phyloP scores from a whole-genome alignment of 2,329 filamentous ascomycete genomes.

The Trichoderma atrobrunneum region DNA sequence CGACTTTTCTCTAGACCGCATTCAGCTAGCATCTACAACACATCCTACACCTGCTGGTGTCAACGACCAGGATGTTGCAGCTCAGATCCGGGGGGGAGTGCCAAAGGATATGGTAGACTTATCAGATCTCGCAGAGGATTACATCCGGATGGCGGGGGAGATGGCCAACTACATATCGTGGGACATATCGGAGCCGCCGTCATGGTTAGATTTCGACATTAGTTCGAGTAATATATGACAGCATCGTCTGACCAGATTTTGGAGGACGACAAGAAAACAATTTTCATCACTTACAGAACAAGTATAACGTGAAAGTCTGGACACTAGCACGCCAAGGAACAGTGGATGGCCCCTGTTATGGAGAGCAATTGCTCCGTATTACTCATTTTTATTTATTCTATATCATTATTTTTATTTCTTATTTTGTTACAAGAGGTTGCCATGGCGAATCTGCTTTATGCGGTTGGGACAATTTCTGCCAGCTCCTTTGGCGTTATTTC shows the following conservation, averaged over 20 bases:
- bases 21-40: conserved; percentile 12
- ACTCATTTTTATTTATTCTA: not conserved
- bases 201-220: conserved; percentile 11
- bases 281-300: not conserved
- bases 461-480: not conserved
- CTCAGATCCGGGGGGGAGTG: not conserved
- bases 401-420: not conserved
- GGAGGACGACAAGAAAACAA: not conserved
- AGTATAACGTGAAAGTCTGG: not conserved
- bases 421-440: not conserved
- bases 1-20: not conserved
- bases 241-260: not conserved
- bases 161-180: conserved; percentile 13
- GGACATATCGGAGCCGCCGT: conserved; percentile 10
- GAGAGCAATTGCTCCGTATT: not conserved
- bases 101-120: not conserved
- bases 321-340: not conserved
- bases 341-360: not conserved
- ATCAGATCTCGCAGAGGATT: conserved; percentile 2
- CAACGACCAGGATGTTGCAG: not conserved
- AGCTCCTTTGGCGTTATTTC: conserved; percentile 7
- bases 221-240: conserved; percentile 7
- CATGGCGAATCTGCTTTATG: not conserved
- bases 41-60: not conserved
- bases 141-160: conserved; percentile 14